Percentiles rank a stretch among this genome's conserved stretches.
Conservation (phyloP, 2,329 filamentous ascomycete genomes). For the Fusarium algeriense region DNA sequence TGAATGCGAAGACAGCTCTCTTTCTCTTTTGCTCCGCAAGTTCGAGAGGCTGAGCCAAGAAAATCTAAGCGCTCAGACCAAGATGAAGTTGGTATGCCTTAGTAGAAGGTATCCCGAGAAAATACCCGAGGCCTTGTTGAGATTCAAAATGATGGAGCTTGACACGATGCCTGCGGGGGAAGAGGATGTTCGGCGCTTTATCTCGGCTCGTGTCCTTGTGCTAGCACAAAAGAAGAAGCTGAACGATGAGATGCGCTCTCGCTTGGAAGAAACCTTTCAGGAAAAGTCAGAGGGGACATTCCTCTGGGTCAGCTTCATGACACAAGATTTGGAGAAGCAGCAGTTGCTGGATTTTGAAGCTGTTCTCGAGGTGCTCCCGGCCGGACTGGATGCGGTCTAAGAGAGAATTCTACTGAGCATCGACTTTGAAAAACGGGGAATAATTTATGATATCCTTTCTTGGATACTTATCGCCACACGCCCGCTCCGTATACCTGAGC, state of each 20-base stretch:
- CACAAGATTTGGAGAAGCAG: background rate
- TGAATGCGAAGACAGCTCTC: constrained; percentile 1
- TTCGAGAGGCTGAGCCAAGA: background rate
- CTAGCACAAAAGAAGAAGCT: background rate
- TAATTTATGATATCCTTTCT: background rate
- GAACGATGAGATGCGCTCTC: fast-evolving
- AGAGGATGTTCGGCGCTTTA: background rate
- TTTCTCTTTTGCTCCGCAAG: background rate
- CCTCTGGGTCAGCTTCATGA: constrained; percentile 3
- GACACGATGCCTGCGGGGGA: fast-evolving
- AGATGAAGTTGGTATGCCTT: background rate
- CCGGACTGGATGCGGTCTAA: background rate
- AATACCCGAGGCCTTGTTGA: background rate
- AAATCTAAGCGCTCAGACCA: fast-evolving
- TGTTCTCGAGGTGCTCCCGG: fast-evolving
- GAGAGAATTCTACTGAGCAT: background rate
- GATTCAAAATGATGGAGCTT: background rate
- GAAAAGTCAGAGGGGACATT: background rate
- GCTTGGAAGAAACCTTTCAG: background rate
- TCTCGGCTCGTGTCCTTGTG: background rate
- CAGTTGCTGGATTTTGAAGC: background rate
- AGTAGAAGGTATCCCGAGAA: constrained; percentile 2
- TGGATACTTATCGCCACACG: constrained; percentile 7
- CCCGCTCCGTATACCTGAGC: background rate
- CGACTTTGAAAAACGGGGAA: fast-evolving